These are phyloP conservation scores for Hypoxylon subgilvum DNA, from an alignment of 495 filamentous ascomycete species.

Conservation along the genomic window DNA sequence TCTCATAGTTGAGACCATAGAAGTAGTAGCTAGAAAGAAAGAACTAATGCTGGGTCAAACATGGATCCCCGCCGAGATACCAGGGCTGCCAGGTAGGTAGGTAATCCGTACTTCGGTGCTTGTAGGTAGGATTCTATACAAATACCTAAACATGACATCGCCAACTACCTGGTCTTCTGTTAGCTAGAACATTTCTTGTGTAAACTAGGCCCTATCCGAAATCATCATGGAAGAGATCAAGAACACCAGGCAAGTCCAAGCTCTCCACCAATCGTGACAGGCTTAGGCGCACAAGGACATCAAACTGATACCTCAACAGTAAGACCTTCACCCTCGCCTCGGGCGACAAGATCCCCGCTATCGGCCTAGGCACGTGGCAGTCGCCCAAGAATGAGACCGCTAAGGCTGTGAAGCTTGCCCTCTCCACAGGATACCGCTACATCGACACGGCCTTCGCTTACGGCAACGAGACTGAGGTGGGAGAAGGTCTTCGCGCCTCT, in stretches of 20 bases:
- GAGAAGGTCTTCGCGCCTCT: slow-evolving; percentile 76
- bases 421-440: slow-evolving; percentile 68
- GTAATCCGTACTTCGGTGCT: too few relatives aligned
- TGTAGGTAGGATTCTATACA: slow-evolving; percentile 22
- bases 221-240: slow-evolving; percentile 46
- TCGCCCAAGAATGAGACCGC: slow-evolving; percentile 55
- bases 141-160: slow-evolving; percentile 16
- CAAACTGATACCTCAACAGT: slow-evolving; percentile 26
- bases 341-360: slow-evolving; percentile 76
- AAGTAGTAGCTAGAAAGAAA: neutral
- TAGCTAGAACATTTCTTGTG: neutral
- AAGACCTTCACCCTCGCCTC: slow-evolving; percentile 80
- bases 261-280: neutral
- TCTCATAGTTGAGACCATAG: too few relatives aligned
- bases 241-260: slow-evolving; percentile 41
- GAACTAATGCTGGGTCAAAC: too few relatives aligned
- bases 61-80: too few relatives aligned
- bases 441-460: slow-evolving; percentile 77
- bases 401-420: slow-evolving; percentile 75
- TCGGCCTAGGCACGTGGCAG: slow-evolving; percentile 88
- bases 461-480: slow-evolving; percentile 84
- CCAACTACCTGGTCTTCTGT: neutral
- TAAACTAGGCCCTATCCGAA: neutral
- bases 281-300: neutral
- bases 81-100: too few relatives aligned